Percentiles rank a stretch among this genome's conserved stretches.
phyloP scores from a whole-genome alignment of 148 eudicot species.

The Diospyros kaki region DNA sequence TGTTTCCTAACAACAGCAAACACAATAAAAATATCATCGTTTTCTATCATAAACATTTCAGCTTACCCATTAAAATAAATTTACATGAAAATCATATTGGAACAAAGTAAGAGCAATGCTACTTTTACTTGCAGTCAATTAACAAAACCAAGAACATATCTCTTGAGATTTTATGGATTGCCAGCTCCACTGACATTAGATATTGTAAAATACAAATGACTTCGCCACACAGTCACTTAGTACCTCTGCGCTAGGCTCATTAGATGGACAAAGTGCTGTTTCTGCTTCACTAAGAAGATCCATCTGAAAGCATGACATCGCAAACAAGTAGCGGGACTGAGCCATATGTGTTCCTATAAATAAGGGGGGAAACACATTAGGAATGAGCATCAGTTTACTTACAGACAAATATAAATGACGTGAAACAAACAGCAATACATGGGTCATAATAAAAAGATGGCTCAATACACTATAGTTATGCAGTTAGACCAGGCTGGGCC shows the following conservation, averaged over 20 bases:
- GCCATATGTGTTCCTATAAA: conserved; percentile 77
- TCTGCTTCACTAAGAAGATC: conserved; percentile 92
- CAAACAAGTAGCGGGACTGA: conserved; percentile 97
- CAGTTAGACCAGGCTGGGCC: background rate
- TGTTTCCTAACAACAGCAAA: too few species aligned
- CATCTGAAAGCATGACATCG: conserved; percentile 90
- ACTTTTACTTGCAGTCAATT: too few species aligned
- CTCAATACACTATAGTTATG: background rate
- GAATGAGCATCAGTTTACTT: background rate
- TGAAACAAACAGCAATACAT: background rate
- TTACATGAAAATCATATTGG: too few species aligned
- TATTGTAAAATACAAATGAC: background rate
- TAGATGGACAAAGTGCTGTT: conserved; percentile 60
- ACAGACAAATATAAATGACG: background rate
- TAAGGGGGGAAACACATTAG: conserved; percentile 12
- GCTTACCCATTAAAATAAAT: too few species aligned
- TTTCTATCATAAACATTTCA: too few species aligned
- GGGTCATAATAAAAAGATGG: background rate
- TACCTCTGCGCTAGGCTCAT: conserved; percentile 87
- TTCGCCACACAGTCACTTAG: background rate
- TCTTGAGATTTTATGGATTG: too few species aligned
- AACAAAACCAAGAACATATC: too few species aligned
- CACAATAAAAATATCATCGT: too few species aligned
- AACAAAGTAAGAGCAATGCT: too few species aligned
- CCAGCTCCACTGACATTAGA: background rate